phyloP scores from a whole-genome alignment of 2,329 filamentous ascomycete genomes.

The Calonectria pseudoreteaudii region DNA sequence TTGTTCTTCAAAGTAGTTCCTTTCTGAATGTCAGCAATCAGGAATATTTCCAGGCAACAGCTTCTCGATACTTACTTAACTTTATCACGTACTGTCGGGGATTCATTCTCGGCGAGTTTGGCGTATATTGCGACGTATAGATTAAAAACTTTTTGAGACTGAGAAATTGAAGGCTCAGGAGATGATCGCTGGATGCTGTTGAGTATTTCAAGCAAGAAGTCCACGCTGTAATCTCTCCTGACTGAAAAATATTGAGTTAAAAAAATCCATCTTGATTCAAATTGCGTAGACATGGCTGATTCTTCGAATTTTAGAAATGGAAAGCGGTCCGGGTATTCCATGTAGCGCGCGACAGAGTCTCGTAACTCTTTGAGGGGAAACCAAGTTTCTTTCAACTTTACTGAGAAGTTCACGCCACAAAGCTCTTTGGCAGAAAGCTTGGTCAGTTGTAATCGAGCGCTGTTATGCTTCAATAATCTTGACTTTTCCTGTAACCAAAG shows the following conservation, averaged over 20 bases:
- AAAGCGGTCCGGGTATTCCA: slow-evolving; percentile 17
- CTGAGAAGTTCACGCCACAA: slow-evolving; percentile 14
- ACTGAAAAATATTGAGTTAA: slow-evolving; percentile 18
- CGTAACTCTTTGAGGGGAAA: slow-evolving; percentile 13
- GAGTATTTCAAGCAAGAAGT: slow-evolving; percentile 29
- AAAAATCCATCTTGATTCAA: slow-evolving; percentile 18
- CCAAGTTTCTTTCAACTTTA: slow-evolving; percentile 18
- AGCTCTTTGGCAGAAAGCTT: slow-evolving; percentile 1
- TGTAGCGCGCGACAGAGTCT: slow-evolving; percentile 10
- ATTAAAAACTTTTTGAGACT: slow-evolving; percentile 12
- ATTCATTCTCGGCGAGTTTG: background rate
- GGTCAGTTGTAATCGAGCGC: background rate
- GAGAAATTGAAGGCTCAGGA: background rate
- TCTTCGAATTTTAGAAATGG: slow-evolving; percentile 14
- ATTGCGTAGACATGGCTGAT: background rate
- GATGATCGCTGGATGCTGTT: background rate
- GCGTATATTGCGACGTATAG: slow-evolving; percentile 32
- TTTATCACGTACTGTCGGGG: background rate
- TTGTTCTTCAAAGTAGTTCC: background rate
- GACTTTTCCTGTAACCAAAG: slow-evolving; percentile 23
- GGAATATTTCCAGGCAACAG: background rate
- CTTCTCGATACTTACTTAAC: slow-evolving; percentile 12
- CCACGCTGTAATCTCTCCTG: slow-evolving; percentile 1
- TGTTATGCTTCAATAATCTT: background rate
- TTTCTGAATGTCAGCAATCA: background rate